Evolutionary conservation across 805 yeast species (phyloP), one percentile per base, ranked within the genome.

Genomic region (Candida xiaguanensis): DNA sequence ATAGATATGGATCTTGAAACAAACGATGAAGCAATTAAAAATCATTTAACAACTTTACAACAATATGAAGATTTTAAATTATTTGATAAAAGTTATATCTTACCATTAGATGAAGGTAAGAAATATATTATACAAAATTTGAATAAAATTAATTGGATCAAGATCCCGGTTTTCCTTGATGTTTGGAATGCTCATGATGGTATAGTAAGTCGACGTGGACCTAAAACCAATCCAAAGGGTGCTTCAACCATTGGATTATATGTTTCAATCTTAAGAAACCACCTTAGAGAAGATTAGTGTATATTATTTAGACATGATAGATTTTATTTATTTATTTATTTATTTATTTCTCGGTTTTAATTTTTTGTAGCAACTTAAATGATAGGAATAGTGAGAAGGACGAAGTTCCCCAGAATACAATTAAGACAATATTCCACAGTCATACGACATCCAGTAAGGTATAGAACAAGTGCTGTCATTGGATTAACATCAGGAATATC

Each of bases 171-270:
- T 2, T 78, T 77, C 48, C 69, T 90, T 34, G 81, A 79, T 45
- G 73, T 82, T 13, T 67, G 83, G 52, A 88, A 89, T 57, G 80
- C 97, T 0, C 98, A 90, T 54, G 95, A 85, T 43, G 85, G 85
- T 3, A 85, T 91, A 38, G 85, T 88, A 13, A 87, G 91, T 13
- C 71, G 98, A 46, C 70, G 80, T 41, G 89, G 89, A 0, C 62
- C 78, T 2, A 55, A 60, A 24, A 66, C 65, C 16, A 70, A 74
- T 35, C 70, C 78, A 0, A 65, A 70, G 16, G 84, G 84, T 0
- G 61, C 77, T 1, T 73, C 81, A 2, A 63, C 74, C 0, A 55
- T 79, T 25, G 72, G 68, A 14, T 59, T 80, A 30, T 80, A 80
- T 77, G 67, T 55, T 8, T 64, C 71, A 2, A 53, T 67, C 12